Conservation (phyloP, 108 stramenopile species). For the Hondaea fermentalgiana region DNA sequence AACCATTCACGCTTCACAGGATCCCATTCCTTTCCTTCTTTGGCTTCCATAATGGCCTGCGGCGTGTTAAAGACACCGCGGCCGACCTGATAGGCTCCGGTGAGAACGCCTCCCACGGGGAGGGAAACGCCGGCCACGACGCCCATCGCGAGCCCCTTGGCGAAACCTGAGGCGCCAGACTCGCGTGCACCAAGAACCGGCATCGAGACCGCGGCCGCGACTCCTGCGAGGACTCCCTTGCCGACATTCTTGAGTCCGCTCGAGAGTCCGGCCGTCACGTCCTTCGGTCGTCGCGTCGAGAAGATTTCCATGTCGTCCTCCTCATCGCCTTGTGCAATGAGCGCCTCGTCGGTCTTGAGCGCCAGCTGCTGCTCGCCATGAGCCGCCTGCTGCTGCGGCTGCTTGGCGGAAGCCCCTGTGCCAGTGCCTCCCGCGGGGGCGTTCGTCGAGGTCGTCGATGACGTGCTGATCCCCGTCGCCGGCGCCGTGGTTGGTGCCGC, state of each 20-base stretch:
- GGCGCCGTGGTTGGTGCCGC: no score
- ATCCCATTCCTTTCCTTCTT: conserved; percentile 20
- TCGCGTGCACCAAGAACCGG: conserved; percentile 19
- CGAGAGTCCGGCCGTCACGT: not conserved
- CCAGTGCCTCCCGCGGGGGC: no score
- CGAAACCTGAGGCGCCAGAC: not conserved
- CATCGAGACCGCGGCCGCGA: conserved; percentile 13
- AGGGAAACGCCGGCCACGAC: conserved; percentile 27
- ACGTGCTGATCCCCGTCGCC: no score
- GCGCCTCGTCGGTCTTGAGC: no score
- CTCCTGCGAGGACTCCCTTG: conserved; percentile 2
- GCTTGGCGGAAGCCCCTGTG: no score
- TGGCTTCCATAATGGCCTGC: not conserved
- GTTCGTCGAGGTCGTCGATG: no score
- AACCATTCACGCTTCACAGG: not conserved
- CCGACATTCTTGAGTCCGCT: conserved; percentile 13
- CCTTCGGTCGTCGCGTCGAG: not conserved
- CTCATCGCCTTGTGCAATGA: not conserved
- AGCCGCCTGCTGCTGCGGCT: no score
- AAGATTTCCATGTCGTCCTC: not conserved
- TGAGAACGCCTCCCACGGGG: conserved; percentile 15
- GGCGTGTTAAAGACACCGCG: conserved; percentile 22
- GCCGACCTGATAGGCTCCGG: conserved; percentile 23
- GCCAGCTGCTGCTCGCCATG: no score
- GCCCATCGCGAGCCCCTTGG: conserved; percentile 23